Evolutionary conservation across 257 asterid species (phyloP).

Genomic region (Vinca minor): DNA sequence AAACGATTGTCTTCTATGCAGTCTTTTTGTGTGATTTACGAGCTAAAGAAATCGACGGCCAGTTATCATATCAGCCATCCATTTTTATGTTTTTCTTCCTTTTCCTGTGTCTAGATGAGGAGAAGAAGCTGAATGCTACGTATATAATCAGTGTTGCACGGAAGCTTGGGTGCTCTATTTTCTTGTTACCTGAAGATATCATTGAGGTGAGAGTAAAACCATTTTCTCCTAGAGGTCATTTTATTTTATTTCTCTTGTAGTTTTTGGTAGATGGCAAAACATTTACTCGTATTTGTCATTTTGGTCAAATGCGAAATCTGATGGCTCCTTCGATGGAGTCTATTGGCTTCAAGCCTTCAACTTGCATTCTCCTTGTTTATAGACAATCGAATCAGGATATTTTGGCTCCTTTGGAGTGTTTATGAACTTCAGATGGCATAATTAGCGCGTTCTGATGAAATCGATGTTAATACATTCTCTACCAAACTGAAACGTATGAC

Average conservation of each 20-base stretch:
- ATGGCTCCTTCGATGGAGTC: not conserved
- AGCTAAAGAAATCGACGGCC: conserved; percentile 83
- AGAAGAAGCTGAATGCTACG: conserved; percentile 92
- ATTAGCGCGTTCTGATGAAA: not conserved
- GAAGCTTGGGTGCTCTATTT: conserved; percentile 93
- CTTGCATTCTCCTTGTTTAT: not conserved
- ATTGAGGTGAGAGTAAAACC: conserved; percentile 74
- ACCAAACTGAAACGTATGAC: not conserved
- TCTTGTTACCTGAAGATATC: conserved; percentile 96
- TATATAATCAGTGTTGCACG: conserved; percentile 95
- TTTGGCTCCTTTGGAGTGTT: not conserved
- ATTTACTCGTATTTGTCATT: no score
- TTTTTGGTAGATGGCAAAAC: no score
- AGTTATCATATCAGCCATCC: conserved; percentile 63
- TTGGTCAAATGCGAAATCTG: no score
- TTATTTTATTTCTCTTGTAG: not conserved
- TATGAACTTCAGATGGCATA: not conserved
- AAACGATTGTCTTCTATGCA: not conserved
- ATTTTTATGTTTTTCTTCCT: not conserved
- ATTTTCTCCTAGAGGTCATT: not conserved
- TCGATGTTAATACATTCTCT: not conserved
- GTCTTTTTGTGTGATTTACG: conserved; percentile 14
- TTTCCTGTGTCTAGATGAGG: conserved; percentile 47
- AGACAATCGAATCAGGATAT: not conserved
- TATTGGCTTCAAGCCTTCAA: not conserved